A percentile compares a stretch with the other conserved stretches of the same genome.
These are phyloP conservation scores for Dalbergia oliveri DNA, from an alignment of 306 rosid species.

Conservation along the genomic window DNA sequence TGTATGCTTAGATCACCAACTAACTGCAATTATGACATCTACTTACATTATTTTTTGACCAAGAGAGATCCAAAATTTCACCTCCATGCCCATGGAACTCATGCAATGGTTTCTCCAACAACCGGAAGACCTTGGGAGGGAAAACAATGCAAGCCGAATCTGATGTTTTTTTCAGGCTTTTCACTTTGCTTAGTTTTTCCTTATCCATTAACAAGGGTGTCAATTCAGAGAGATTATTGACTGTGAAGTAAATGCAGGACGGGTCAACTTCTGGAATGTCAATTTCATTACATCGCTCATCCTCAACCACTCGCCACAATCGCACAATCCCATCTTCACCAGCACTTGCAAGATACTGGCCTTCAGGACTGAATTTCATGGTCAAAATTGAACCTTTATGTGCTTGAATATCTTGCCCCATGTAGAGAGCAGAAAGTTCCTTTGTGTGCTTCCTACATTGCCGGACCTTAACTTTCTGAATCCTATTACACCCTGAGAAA, in stretches of 20 bases:
- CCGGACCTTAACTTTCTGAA: constrained; percentile 81
- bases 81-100: constrained; percentile 85
- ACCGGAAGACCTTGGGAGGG: constrained; percentile 82
- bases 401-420: constrained; percentile 93
- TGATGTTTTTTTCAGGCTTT: constrained; percentile 67
- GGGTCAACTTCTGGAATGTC: constrained; percentile 89
- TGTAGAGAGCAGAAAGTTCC: constrained; percentile 88
- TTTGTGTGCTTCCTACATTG: constrained; percentile 66
- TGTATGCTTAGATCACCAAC: constrained; percentile 33
- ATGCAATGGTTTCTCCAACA: constrained; percentile 83
- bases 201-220: constrained; percentile 76
- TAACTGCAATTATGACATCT: constrained; percentile 33
- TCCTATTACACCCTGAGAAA: constrained; percentile 50
- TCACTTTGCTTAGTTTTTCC: constrained; percentile 65
- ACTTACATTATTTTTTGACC: constrained; percentile 95
- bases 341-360: constrained; percentile 90
- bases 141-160: constrained; percentile 89
- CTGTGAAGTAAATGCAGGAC: constrained; percentile 85
- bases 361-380: constrained; percentile 95
- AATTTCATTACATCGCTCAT: constrained; percentile 74
- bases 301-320: constrained; percentile 91
- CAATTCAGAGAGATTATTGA: constrained; percentile 78
- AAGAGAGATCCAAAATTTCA: constrained; percentile 86
- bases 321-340: constrained; percentile 90
- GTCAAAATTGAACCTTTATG: constrained; percentile 88